phyloP scores from a whole-genome alignment of 495 filamentous ascomycete species.

The Penicillium subrubescens region DNA sequence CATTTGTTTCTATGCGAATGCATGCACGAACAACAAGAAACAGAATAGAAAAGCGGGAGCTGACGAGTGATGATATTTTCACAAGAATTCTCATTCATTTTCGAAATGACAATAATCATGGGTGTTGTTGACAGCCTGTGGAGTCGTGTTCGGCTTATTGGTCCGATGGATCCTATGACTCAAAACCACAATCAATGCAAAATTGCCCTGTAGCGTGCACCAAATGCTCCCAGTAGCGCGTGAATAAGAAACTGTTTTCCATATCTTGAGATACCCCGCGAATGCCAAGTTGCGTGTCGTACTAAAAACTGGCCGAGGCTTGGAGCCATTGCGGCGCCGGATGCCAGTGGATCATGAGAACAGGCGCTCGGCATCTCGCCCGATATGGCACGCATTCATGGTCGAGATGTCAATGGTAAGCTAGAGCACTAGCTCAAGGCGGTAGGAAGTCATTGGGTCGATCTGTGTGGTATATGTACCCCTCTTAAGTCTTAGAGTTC shows the following conservation, averaged over 20 bases:
- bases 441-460: constrained; percentile 5
- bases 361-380: constrained; percentile 5
- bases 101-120: not conserved
- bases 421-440: not conserved
- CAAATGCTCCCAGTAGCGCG: not conserved
- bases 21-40: not conserved
- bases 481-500: constrained; percentile 1
- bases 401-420: not conserved
- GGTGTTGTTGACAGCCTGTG: not conserved
- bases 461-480: constrained; percentile 12
- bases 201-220: not conserved
- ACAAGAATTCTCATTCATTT: too few species aligned
- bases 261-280: constrained; percentile 12
- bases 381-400: constrained; percentile 1
- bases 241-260: not conserved
- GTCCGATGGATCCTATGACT: constrained; percentile 15
- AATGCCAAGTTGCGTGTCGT: constrained; percentile 6
- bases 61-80: not conserved
- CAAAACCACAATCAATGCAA: constrained; percentile 7
- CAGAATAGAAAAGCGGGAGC: not conserved
- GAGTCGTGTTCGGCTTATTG: constrained; percentile 11
- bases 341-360: constrained; percentile 7
- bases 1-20: not conserved
- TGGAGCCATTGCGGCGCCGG: not conserved
- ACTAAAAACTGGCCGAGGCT: constrained; percentile 2